Conservation (phyloP, 2,329 filamentous ascomycete species). For the Metarhizium sp. region DNA sequence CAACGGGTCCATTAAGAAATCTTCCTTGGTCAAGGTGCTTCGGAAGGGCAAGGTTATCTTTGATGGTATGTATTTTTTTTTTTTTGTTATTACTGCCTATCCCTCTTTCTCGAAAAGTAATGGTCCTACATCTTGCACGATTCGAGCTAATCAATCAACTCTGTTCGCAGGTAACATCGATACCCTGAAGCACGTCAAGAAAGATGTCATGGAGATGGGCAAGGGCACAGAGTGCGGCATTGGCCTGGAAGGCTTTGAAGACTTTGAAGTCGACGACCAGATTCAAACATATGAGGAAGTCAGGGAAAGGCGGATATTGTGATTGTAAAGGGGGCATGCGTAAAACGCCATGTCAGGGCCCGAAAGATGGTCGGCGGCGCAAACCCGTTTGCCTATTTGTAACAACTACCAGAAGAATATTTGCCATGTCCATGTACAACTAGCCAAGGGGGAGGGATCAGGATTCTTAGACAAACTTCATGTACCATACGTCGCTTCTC, state of each 20-base stretch:
- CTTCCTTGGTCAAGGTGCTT: conserved; percentile 60
- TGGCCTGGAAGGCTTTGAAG: conserved; percentile 70
- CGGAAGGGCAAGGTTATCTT: conserved; percentile 63
- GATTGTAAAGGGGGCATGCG: conserved; percentile 12
- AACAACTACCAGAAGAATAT: not conserved
- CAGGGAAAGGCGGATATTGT: conserved; percentile 55
- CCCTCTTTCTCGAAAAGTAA: conserved; percentile 5
- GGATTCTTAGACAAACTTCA: not conserved
- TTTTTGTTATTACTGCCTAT: not conserved
- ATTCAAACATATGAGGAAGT: conserved; percentile 82
- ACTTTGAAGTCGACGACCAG: conserved; percentile 70
- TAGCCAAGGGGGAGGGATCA: not conserved
- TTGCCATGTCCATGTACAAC: not conserved
- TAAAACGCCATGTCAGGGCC: not conserved
- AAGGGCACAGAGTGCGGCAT: conserved; percentile 94
- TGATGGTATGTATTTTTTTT: conserved; percentile 59
- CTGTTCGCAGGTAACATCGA: conserved; percentile 56
- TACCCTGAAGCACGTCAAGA: conserved; percentile 86
- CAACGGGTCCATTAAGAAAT: conserved; percentile 63
- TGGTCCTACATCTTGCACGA: not conserved
- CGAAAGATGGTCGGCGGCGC: not conserved
- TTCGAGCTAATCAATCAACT: conserved; percentile 1
- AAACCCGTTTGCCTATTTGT: not conserved
- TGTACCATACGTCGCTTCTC: conserved; percentile 3
- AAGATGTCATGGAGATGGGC: conserved; percentile 78